Conservation (phyloP, 2,329 filamentous ascomycete genomes). For the Didymellaceae sp. region DNA sequence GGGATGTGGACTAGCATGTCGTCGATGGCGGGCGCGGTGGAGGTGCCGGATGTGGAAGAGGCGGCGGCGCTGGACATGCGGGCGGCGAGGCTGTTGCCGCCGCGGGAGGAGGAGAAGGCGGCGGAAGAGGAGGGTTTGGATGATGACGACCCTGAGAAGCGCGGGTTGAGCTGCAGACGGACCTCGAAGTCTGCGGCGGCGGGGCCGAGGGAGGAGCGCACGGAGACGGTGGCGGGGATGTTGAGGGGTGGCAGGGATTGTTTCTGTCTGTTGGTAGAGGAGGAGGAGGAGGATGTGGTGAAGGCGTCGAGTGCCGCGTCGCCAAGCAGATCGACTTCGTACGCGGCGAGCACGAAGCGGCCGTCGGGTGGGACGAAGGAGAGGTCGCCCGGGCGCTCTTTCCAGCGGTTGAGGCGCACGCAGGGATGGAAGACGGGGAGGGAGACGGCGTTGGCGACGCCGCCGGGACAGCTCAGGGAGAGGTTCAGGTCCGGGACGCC, state of each 20-base stretch:
- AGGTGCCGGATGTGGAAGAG: conserved; percentile 30
- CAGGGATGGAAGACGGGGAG: conserved; percentile 96
- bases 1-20: conserved; percentile 80
- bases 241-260: conserved; percentile 67
- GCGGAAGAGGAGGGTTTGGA: conserved; percentile 49
- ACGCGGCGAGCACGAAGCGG: conserved; percentile 89
- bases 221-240: conserved; percentile 80
- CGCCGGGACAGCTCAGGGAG: conserved; percentile 74
- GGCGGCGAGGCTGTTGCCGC: conserved; percentile 26
- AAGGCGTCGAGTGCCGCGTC: conserved; percentile 58
- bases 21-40: conserved; percentile 62
- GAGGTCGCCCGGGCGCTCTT: conserved; percentile 85
- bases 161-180: conserved; percentile 70
- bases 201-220: conserved; percentile 79
- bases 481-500: conserved; percentile 91
- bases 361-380: conserved; percentile 96
- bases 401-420: conserved; percentile 88
- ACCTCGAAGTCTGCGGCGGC: conserved; percentile 88
- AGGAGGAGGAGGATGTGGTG: conserved; percentile 38
- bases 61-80: not conserved
- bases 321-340: conserved; percentile 89
- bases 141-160: conserved; percentile 50
- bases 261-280: conserved; percentile 27
- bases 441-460: conserved; percentile 76
- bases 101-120: conserved; percentile 39